Evolutionary conservation across 2,329 filamentous ascomycete genomes (phyloP), one percentile per base, ranked within the genome.

Genomic region (Fusarium denticulatum): DNA sequence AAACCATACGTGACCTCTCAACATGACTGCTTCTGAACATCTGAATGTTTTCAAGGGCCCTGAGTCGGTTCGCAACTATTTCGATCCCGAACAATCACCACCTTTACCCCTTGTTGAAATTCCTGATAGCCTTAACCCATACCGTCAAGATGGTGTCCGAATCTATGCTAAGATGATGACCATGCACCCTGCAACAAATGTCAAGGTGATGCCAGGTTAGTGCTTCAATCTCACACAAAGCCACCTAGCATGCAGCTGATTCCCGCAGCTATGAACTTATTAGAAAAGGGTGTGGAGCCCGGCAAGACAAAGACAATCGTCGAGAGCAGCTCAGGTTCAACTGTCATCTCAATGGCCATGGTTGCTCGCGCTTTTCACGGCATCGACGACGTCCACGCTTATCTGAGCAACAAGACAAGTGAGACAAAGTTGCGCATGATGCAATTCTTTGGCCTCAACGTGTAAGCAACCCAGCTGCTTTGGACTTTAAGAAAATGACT

Each of bases 151-250:
- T 85, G 87, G 87, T 3, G 87, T 91, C 6, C 86, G 88, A 28
- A 90, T 91, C 68, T 91, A 90, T 69, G 89, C 89, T 39, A 91
- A 91, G 80, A 88, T 91, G 86, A 88, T 91, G 85, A 88, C 87
- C 6, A 87, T 87, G 82, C 87, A 88, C 68, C 89, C 89, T 2
- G 87, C 89, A 18, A 88, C 90, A 64, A 91, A 91, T 58, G 88
- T 91, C 72, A 91, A 91, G 76, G 85, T 87, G 24, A 85, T 91
- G 80, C 89, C 89, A 75, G 87, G 86, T 87, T 77, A 24, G 77
- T 75, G 13, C 34, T 30, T 26, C 28, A 30, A 43, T 24, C 13
- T 15, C 14, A 28, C 12, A 12, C 7, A 13, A 43, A 11, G 40
- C 10, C 30, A 30, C 13, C 18, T 34, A 18, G 28, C 26, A 32